A percentile compares a stretch with the other conserved stretches of the same genome.
phyloP scores from a whole-genome alignment of 805 yeast species.

The Schizosaccharomyces osmophilus region DNA sequence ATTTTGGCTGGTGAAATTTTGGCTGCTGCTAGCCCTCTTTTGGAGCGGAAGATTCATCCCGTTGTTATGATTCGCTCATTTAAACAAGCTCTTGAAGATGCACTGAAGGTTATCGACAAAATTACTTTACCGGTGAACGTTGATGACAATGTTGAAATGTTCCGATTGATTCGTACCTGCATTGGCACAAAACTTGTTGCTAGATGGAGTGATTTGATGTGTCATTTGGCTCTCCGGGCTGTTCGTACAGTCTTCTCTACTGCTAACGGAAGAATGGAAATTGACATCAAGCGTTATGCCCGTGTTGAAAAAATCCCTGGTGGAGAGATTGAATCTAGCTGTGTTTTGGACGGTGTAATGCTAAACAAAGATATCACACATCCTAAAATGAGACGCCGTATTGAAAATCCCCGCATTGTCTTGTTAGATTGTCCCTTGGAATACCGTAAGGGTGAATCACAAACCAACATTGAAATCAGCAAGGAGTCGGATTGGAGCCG shows the following conservation, averaged over 20 bases:
- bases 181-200: constrained; percentile 89
- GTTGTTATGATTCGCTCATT: constrained; percentile 86
- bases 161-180: constrained; percentile 62
- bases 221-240: constrained; percentile 64
- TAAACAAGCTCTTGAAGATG: constrained; percentile 74
- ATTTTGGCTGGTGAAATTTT: constrained; percentile 82
- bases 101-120: constrained; percentile 60
- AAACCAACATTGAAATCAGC: constrained; percentile 88
- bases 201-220: constrained; percentile 80
- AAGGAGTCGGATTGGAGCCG: constrained; percentile 93
- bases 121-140: constrained; percentile 69
- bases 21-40: constrained; percentile 80
- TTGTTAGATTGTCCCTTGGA: constrained; percentile 90
- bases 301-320: constrained; percentile 94
- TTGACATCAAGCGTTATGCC: constrained; percentile 79
- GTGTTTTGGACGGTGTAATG: constrained; percentile 73
- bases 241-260: constrained; percentile 56
- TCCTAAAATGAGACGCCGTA: constrained; percentile 82
- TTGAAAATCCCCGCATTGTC: constrained; percentile 71
- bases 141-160: constrained; percentile 65
- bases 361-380: constrained; percentile 95
- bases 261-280: constrained; percentile 33
- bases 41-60: constrained; percentile 87
- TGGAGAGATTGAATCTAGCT: constrained; percentile 78
- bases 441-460: constrained; percentile 96